A percentile compares a stretch with the other conserved stretches of the same genome.
These are phyloP conservation scores for Bacterosira constricta DNA, from an alignment of 108 stramenopile genomes.

Conservation along the genomic window DNA sequence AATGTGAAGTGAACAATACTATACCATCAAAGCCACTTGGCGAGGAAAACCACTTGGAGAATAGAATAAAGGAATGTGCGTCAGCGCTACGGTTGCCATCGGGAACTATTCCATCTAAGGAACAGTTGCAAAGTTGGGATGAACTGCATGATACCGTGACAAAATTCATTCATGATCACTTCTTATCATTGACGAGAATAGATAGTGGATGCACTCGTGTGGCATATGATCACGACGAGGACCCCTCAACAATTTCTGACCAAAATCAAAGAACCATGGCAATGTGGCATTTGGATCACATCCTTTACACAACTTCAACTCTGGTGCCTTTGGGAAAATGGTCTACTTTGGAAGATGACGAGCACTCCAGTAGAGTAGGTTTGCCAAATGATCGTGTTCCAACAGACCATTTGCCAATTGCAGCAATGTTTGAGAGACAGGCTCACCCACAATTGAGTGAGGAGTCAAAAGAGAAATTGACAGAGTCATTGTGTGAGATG, in stretches of 20 bases:
- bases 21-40: background rate
- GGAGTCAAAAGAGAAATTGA: slow-evolving; percentile 2
- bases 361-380: slow-evolving; percentile 27
- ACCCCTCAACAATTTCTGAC: background rate
- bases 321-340: slow-evolving; percentile 27
- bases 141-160: slow-evolving; percentile 28
- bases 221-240: slow-evolving; percentile 52
- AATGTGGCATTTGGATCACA: slow-evolving; percentile 58
- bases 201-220: slow-evolving; percentile 45
- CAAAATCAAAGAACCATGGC: slow-evolving; percentile 21
- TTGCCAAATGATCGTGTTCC: slow-evolving; percentile 52
- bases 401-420: slow-evolving; percentile 60
- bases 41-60: background rate
- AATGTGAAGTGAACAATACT: background rate
- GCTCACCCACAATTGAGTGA: slow-evolving; percentile 27
- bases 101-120: slow-evolving; percentile 8
- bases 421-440: slow-evolving; percentile 38
- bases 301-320: slow-evolving; percentile 47
- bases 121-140: slow-evolving; percentile 50
- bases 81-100: slow-evolving; percentile 29
- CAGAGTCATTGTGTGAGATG: slow-evolving; percentile 19
- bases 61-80: slow-evolving; percentile 32
- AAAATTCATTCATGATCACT: slow-evolving; percentile 25
- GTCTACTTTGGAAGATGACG: slow-evolving; percentile 57
- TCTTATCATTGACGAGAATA: slow-evolving; percentile 31